Conservation (phyloP, 805 yeast species). For the Kodamaea fukazawae region DNA sequence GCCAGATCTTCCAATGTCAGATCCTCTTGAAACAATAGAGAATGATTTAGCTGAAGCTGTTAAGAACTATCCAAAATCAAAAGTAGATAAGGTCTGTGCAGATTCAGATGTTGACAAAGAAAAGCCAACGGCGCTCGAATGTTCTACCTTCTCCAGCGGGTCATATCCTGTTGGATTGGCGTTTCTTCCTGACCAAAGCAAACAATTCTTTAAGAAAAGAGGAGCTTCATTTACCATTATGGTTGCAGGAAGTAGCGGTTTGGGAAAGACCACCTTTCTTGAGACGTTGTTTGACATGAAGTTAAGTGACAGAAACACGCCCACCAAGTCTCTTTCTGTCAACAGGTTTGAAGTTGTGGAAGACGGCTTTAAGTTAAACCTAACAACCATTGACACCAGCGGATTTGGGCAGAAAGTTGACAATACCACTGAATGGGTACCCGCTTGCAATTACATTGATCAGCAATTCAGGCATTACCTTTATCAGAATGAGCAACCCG, state of each 20-base stretch:
- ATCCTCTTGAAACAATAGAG: no score
- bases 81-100: no score
- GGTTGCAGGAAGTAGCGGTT: slow-evolving; percentile 34
- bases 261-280: slow-evolving; percentile 26
- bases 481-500: slow-evolving; percentile 59
- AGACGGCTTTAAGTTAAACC: slow-evolving; percentile 16
- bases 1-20: no score
- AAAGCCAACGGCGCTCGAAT: no score
- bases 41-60: no score
- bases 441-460: slow-evolving; percentile 68
- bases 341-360: slow-evolving; percentile 18
- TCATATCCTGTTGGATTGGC: slow-evolving; percentile 18
- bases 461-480: slow-evolving; percentile 68
- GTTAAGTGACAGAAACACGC: slow-evolving; percentile 8
- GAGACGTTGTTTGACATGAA: slow-evolving; percentile 22
- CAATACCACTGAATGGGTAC: slow-evolving; percentile 39
- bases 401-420: slow-evolving; percentile 74
- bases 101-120: no score
- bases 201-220: slow-evolving; percentile 19
- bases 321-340: neutral
- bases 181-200: slow-evolving; percentile 31
- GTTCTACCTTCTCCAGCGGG: no score
- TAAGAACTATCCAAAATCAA: no score
- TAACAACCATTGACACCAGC: slow-evolving; percentile 26
- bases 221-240: slow-evolving; percentile 37